phyloP scores from a whole-genome alignment of 768 basidiomycete species.

The Phlegmacium glaucopus region DNA sequence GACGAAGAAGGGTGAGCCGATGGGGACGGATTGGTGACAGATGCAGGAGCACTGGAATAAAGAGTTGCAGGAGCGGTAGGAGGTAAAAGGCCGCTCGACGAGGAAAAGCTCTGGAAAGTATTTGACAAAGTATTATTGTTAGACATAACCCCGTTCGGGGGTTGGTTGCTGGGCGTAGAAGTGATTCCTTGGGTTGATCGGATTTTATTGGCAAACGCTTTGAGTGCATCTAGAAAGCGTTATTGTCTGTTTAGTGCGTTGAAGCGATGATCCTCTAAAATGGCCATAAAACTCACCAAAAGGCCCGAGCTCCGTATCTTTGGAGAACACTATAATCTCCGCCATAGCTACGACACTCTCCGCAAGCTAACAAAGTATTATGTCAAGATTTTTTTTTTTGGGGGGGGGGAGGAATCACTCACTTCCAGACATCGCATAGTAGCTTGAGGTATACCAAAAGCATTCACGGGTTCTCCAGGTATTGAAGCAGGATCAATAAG shows the following conservation, averaged over 20 bases:
- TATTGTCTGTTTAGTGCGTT: slow-evolving; percentile 9
- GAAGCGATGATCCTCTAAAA: slow-evolving; percentile 4
- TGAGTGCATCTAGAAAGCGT: slow-evolving; percentile 35
- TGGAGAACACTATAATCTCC: slow-evolving; percentile 68
- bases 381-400: slow-evolving; percentile 12
- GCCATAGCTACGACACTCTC: slow-evolving; percentile 81
- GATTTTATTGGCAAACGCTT: slow-evolving; percentile 36
- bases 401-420: slow-evolving; percentile 30
- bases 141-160: slow-evolving; percentile 15
- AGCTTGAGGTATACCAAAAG: slow-evolving; percentile 85
- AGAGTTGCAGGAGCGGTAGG: slow-evolving; percentile 35
- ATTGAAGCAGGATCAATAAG: slow-evolving; percentile 60
- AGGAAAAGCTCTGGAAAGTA: slow-evolving; percentile 16
- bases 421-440: slow-evolving; percentile 85
- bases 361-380: slow-evolving; percentile 43
- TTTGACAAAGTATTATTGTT: slow-evolving; percentile 11
- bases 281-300: slow-evolving; percentile 48
- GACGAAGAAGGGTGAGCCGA: slow-evolving; percentile 24
- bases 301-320: slow-evolving; percentile 53
- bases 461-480: slow-evolving; percentile 82
- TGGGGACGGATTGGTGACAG: slow-evolving; percentile 40
- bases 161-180: slow-evolving; percentile 8
- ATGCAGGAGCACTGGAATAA: slow-evolving; percentile 47
- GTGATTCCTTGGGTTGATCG: slow-evolving; percentile 31
- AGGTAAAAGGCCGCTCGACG: slow-evolving; percentile 9